A percentile compares a stretch with the other conserved stretches of the same genome.
phyloP scores from a whole-genome alignment of 108 stramenopile genomes.

The Fistulifera solaris region DNA sequence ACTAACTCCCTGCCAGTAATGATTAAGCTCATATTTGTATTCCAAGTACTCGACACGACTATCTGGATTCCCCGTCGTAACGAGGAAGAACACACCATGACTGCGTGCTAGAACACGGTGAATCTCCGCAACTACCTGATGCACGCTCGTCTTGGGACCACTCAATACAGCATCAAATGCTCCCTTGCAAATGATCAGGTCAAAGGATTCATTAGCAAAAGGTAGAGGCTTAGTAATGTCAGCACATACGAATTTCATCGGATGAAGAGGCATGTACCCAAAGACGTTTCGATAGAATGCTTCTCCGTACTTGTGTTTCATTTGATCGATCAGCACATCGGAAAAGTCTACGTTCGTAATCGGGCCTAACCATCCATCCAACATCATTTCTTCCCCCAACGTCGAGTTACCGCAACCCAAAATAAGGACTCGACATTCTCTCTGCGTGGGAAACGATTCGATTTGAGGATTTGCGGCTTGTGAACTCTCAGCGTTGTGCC shows the following conservation, averaged over 20 bases:
- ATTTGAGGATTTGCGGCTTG: neutral
- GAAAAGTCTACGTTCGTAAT: slow-evolving; percentile 54
- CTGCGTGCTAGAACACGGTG: slow-evolving; percentile 40
- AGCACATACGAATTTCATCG: slow-evolving; percentile 54
- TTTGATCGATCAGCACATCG: slow-evolving; percentile 55
- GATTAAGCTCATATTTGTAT: slow-evolving; percentile 31
- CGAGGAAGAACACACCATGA: slow-evolving; percentile 62
- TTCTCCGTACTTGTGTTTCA: slow-evolving; percentile 38
- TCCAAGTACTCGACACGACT: slow-evolving; percentile 67
- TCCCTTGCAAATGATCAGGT: slow-evolving; percentile 77
- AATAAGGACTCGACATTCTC: slow-evolving; percentile 27
- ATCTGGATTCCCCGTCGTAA: slow-evolving; percentile 62
- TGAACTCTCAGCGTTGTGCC: neutral
- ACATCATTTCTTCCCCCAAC: slow-evolving; percentile 55
- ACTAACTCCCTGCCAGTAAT: slow-evolving; percentile 34
- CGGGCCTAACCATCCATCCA: slow-evolving; percentile 40
- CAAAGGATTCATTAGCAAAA: slow-evolving; percentile 59
- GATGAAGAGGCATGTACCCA: neutral
- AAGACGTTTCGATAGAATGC: slow-evolving; percentile 10
- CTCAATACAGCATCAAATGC: slow-evolving; percentile 71
- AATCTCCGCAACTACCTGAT: slow-evolving; percentile 41
- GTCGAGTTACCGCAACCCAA: slow-evolving; percentile 46
- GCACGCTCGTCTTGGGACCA: slow-evolving; percentile 21
- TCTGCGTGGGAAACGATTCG: slow-evolving; percentile 32
- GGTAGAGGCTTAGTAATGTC: slow-evolving; percentile 59